phyloP scores from a whole-genome alignment of 768 basidiomycete genomes.

The Nidularia pulvinata region DNA sequence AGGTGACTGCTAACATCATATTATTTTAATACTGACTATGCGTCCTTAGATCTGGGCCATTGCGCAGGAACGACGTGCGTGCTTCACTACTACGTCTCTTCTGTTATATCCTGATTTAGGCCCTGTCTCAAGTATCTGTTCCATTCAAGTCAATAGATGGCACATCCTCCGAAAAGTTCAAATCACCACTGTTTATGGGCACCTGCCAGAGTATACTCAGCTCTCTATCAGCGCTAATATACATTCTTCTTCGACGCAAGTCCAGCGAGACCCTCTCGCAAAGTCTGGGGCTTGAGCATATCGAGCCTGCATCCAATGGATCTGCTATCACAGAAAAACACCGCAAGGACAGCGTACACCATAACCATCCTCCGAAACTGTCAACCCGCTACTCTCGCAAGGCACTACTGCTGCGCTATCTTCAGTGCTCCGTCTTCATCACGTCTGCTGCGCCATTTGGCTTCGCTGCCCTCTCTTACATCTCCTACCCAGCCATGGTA shows the following conservation, averaged over 20 bases:
- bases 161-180: conserved; percentile 68
- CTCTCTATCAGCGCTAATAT: conserved; percentile 74
- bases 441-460: conserved; percentile 95
- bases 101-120: conserved; percentile 1
- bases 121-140: conserved; percentile 62
- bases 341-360: conserved; percentile 29
- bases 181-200: conserved; percentile 83
- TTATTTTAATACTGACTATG: not conserved
- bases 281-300: conserved; percentile 59
- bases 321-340: conserved; percentile 31
- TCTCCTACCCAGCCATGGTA: conserved; percentile 99
- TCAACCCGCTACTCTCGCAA: conserved; percentile 34
- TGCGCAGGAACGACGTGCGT: conserved; percentile 90
- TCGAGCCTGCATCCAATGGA: conserved; percentile 20
- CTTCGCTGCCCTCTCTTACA: conserved; percentile 92
- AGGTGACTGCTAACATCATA: conserved; percentile 19
- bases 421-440: conserved; percentile 87
- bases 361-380: conserved; percentile 25
- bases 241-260: conserved; percentile 66
- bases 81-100: not conserved
- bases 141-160: conserved; percentile 77
- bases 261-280: conserved; percentile 49
- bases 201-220: conserved; percentile 84
- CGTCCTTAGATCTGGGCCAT: conserved; percentile 78
- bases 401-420: conserved; percentile 67